Percentiles rank a stretch among this genome's conserved stretches.
These are phyloP conservation scores for Hamiltosporidium magnivora DNA, from an alignment of 371 early-diverging fungal genomes.

Conservation along the genomic window DNA sequence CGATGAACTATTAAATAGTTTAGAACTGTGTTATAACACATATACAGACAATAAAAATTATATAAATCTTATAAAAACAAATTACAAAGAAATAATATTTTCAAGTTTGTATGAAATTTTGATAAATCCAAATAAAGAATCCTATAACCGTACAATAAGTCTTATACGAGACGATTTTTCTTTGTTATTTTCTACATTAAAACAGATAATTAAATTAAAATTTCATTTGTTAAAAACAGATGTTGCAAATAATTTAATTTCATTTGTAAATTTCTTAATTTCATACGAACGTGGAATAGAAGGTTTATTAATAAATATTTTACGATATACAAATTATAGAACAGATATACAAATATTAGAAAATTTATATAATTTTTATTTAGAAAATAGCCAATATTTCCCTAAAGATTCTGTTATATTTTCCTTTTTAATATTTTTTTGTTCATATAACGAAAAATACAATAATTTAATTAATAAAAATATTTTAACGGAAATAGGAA, in stretches of 20 bases:
- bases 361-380: background rate
- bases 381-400: background rate
- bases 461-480: background rate
- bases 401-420: background rate
- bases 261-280: constrained; percentile 9
- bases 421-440: background rate
- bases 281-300: constrained; percentile 11
- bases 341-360: background rate
- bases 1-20: no score
- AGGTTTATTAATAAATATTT: constrained; percentile 16
- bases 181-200: constrained; percentile 3
- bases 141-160: background rate
- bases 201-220: constrained; percentile 26
- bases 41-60: no score
- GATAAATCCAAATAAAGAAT: background rate
- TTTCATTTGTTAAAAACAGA: constrained; percentile 8
- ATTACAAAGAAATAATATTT: background rate
- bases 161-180: background rate
- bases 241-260: constrained; percentile 6
- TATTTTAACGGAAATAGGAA: background rate
- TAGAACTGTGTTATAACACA: no score
- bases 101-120: background rate
- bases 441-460: background rate
- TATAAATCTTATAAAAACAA: background rate
- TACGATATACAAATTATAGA: constrained; percentile 2